These are phyloP conservation scores for Podospora tetraspora DNA, from an alignment of 495 filamentous ascomycete genomes.

Conservation along the genomic window DNA sequence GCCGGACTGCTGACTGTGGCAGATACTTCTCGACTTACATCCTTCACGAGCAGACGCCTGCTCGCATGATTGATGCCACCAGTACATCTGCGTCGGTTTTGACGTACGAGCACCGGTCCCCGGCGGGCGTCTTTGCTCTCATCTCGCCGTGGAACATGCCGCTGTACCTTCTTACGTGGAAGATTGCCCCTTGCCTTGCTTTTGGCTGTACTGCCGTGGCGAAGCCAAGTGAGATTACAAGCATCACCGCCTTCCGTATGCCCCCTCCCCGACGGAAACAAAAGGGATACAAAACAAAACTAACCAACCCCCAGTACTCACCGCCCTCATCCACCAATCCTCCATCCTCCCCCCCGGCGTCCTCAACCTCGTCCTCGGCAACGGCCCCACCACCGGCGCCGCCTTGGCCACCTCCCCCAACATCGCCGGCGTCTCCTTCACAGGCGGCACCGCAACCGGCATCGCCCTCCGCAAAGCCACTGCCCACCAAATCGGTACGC, in stretches of 20 bases:
- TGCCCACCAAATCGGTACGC: conserved; percentile 36
- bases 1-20: neutral
- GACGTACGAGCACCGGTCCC: conserved; percentile 28
- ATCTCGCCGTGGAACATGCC: conserved; percentile 33
- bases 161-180: conserved; percentile 27
- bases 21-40: conserved; percentile 31
- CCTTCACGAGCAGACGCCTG: conserved; percentile 24
- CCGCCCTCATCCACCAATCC: conserved; percentile 36
- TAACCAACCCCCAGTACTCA: conserved; percentile 32
- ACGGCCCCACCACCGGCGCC: conserved; percentile 45
- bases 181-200: conserved; percentile 27
- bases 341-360: conserved; percentile 46
- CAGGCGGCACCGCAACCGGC: conserved; percentile 45
- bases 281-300: neutral
- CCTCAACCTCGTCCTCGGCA: conserved; percentile 48
- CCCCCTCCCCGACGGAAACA: conserved; percentile 26
- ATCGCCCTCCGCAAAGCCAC: conserved; percentile 31
- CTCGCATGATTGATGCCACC: conserved; percentile 23
- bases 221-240: conserved; percentile 28
- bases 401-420: conserved; percentile 43
- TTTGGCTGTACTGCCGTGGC: conserved; percentile 29
- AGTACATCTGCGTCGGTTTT: conserved; percentile 9
- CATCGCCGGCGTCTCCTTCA: conserved; percentile 51
- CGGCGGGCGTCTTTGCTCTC: conserved; percentile 25
- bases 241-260: conserved; percentile 48